These are phyloP conservation scores for Lophiotrema nucula DNA, from an alignment of 495 filamentous ascomycete species.

Conservation along the genomic window DNA sequence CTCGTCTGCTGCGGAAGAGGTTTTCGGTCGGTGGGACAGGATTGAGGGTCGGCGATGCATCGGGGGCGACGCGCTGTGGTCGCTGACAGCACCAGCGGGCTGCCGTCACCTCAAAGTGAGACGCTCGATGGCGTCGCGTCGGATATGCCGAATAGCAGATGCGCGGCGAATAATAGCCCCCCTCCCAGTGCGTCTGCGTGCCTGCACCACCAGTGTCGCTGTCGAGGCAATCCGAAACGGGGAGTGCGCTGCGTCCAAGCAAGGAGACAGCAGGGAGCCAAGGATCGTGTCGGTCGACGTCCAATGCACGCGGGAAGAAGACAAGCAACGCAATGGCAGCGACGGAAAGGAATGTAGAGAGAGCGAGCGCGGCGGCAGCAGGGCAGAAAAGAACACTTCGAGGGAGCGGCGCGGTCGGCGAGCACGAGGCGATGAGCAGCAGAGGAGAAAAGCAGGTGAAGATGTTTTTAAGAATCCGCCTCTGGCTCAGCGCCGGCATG, in stretches of 20 bases:
- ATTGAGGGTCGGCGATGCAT: constrained; percentile 24
- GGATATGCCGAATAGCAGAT: constrained; percentile 1
- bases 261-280: too few species aligned
- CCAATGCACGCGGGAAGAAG: not conserved
- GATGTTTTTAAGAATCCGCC: too few species aligned
- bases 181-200: too few species aligned
- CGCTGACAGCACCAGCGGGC: not conserved
- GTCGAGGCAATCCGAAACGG: not conserved
- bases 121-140: not conserved
- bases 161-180: too few species aligned
- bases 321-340: not conserved
- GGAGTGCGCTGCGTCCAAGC: too few species aligned
- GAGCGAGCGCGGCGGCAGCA: not conserved
- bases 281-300: not conserved
- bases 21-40: constrained; percentile 30
- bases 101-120: not conserved
- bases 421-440: too few species aligned
- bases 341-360: too few species aligned
- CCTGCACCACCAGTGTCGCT: not conserved
- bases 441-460: too few species aligned
- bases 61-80: constrained; percentile 2
- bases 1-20: constrained; percentile 29
- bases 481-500: too few species aligned
- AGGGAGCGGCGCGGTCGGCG: too few species aligned
- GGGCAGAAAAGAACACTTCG: too few species aligned